Evolutionary conservation across 345 rosid species (phyloP), one percentile per base, ranked within the genome.

Genomic region (Theobroma cacao): DNA sequence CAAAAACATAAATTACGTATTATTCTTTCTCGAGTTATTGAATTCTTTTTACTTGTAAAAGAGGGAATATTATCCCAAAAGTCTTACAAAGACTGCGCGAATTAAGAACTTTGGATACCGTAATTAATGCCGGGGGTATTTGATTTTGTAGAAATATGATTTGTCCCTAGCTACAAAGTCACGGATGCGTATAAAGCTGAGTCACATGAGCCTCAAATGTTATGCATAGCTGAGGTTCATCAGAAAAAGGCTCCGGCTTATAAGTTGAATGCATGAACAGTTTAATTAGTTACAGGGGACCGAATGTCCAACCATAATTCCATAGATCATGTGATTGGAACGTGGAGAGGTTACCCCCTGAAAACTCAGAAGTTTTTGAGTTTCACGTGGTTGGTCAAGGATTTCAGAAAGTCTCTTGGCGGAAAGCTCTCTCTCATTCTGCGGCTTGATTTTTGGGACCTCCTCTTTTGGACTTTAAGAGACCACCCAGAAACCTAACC

Each of bases 31-130:
- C 81, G 79, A 45, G 72, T 12, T 72, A 30, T 31, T 20, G 78
- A 65, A 76, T 75, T 73, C 72, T 61, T 47, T 20, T 20, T 34
- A 64, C 26, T 34, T 34, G 31, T 11, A 67, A 48, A 77, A 61
- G 40, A 17, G 22, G 22, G 33, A 18, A 47, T 17, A 47, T 47
- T 8, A 15, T 6, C 24, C 12, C 36, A 7, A 30, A 17, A 48
- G 59, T 48, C 60, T 48, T 71, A 15, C 22, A 31, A 62, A 33
- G n/a, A 6, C 69, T 76, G 80, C 89, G 10, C 22, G 73, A 80
- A 73, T 72, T 59, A 64, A 80, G 72, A 79, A 74, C 81, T 48
- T 83, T 80, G 80, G 85, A 80, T 80, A 53, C 87, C 88, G 80
- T 80, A 79, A 87, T 85, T 65, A 69, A 70, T 81, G 88, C 79